Base-by-base conservation (phyloP, 495 filamentous ascomycete species). In the Neurospora sp. region DNA sequence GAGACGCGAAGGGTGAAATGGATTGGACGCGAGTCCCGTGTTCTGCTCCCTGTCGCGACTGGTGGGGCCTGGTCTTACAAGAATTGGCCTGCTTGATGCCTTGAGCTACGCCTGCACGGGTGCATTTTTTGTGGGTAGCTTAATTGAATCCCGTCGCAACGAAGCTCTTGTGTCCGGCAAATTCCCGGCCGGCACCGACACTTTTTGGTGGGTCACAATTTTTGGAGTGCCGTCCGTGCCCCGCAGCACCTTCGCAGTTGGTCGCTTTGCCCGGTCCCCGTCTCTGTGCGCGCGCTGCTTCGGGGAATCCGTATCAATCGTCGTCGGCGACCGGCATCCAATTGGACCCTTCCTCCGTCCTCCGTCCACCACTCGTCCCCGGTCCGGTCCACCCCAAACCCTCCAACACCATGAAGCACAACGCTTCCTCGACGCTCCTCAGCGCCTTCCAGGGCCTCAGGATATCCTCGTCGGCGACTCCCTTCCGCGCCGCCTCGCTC, bases 371-470 rank as follows among this genome's bases (percentile, higher is more conserved):
- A 65, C 53, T 65, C 31, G 14, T 35, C 53, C 27, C 53, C 53
- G 53, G 14, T 65, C 53, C 53, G 53, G 27, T 8, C 53, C 53
- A 65, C 70, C 38, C 68, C 41, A 65, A 74, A 35, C 53, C 48
- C 40, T 14, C 70, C 70, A 73, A 73, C 74, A 81, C 71, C 42
- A 86, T 86, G 84, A 82, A 71, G 79, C 76, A 78, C 48, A 81
- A 76, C 74, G 68, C 79, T 70, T 76, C 81, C 16, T 80, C 79
- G 73, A 78, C 77, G 72, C 81, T 86, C 71, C 74, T 82, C 70
- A 75, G 79, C 65, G 83, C 84, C 72, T 82, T 86, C 37, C 79
- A 79, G 70, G 80, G 79, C 42, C 79, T 86, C 27, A 80, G 77
- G 71, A 83, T 86, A 80, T 73, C 81, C 27, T 65, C 53, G 12